These are phyloP conservation scores for Astragalus glycyphyllos DNA, from an alignment of 306 rosid species.

Conservation along the genomic window DNA sequence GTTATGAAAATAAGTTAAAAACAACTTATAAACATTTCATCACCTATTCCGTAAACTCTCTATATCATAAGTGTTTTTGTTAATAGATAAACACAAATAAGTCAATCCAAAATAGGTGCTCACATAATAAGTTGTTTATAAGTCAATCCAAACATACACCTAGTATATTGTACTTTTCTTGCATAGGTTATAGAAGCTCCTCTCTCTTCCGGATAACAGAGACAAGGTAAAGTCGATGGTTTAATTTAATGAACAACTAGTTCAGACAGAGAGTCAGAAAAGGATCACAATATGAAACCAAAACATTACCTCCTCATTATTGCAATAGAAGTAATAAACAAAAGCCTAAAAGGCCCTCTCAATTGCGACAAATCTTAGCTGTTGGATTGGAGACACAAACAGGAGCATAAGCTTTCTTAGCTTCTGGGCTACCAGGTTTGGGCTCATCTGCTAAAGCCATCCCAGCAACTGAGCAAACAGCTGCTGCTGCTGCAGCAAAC, in stretches of 20 bases:
- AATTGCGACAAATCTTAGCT: constrained; percentile 56
- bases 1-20: no score
- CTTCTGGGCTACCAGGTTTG: constrained; percentile 51
- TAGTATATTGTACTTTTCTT: no score
- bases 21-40: no score
- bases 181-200: no score
- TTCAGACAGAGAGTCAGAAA: constrained; percentile 24
- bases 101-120: no score
- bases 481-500: constrained; percentile 57
- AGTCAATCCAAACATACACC: no score
- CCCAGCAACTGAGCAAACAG: constrained; percentile 53
- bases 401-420: constrained; percentile 55
- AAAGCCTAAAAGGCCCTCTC: not conserved
- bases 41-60: no score
- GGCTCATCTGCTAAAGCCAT: constrained; percentile 48
- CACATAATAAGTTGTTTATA: no score
- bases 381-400: constrained; percentile 68
- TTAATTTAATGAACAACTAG: constrained; percentile 43
- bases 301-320: constrained; percentile 36
- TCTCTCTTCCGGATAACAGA: no score
- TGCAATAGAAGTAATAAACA: not conserved
- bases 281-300: constrained; percentile 32
- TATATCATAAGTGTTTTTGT: no score
- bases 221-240: constrained; percentile 38
- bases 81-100: no score